Conservation (phyloP, 306 rosid genomes). For the Abrus precatorius region DNA sequence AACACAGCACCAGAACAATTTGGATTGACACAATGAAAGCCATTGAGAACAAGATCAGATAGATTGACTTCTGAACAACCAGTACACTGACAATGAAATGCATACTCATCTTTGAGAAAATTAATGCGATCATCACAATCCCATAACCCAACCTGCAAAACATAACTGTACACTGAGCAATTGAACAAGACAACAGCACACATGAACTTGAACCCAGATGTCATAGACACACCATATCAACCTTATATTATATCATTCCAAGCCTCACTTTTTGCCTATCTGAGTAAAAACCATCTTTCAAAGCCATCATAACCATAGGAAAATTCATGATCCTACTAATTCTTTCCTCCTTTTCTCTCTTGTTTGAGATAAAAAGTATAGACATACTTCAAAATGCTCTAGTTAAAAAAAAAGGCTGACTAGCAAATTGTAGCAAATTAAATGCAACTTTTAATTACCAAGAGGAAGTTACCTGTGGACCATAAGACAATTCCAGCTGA, state of each 20-base stretch:
- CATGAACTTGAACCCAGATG: slow-evolving; percentile 23
- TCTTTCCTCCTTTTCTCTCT: neutral
- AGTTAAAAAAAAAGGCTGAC: slow-evolving; percentile 36
- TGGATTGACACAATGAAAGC: slow-evolving; percentile 68
- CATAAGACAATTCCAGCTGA: slow-evolving; percentile 86
- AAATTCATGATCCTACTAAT: slow-evolving; percentile 21
- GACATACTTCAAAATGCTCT: slow-evolving; percentile 18
- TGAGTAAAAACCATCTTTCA: slow-evolving; percentile 17
- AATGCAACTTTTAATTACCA: slow-evolving; percentile 39
- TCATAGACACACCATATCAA: neutral
- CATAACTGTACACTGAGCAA: slow-evolving; percentile 26
- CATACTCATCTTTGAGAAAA: slow-evolving; percentile 78
- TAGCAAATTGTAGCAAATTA: neutral
- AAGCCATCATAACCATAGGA: slow-evolving; percentile 27
- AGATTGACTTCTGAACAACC: slow-evolving; percentile 75
- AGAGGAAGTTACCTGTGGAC: slow-evolving; percentile 80
- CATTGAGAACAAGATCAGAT: slow-evolving; percentile 75
- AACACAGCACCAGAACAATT: slow-evolving; percentile 79
- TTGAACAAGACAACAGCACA: slow-evolving; percentile 19
- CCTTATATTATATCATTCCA: slow-evolving; percentile 15
- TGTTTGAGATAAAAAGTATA: slow-evolving; percentile 20
- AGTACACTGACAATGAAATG: slow-evolving; percentile 74
- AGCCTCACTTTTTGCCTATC: slow-evolving; percentile 12
- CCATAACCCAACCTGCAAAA: slow-evolving; percentile 89
- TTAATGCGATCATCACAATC: slow-evolving; percentile 73